phyloP scores from a whole-genome alignment of 192 early-diverging fungal genomes.

The Backusella tuberculispora region DNA sequence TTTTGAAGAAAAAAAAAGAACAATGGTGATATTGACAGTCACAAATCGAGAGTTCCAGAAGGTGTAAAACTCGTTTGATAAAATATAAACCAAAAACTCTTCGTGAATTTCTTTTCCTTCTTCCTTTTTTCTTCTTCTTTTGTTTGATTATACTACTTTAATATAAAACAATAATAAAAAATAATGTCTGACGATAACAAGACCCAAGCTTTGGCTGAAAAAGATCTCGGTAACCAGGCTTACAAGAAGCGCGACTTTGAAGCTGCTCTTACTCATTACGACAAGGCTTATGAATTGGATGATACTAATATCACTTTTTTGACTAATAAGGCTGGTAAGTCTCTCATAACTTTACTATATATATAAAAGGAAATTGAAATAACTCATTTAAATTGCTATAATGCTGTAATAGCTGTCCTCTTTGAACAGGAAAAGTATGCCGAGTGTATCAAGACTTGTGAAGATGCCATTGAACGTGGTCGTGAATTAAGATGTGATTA shows the following conservation, averaged over 20 bases:
- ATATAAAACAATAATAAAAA: not conserved
- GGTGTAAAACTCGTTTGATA: not conserved
- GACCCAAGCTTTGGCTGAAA: constrained; percentile 72
- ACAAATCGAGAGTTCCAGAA: constrained; percentile 29
- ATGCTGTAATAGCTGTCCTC: constrained; percentile 67
- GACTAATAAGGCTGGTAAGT: constrained; percentile 91
- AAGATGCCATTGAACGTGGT: constrained; percentile 90
- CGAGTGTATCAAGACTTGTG: constrained; percentile 91
- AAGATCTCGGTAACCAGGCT: constrained; percentile 84
- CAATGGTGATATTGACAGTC: not conserved
- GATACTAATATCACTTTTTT: constrained; percentile 87
- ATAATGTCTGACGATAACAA: constrained; percentile 54
- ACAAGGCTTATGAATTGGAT: constrained; percentile 90
- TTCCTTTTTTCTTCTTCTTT: constrained; percentile 1
- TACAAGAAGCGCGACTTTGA: constrained; percentile 96
- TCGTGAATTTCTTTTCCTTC: constrained; percentile 14
- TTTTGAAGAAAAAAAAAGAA: not conserved
- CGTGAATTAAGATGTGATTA: constrained; percentile 91
- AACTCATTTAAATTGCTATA: not conserved
- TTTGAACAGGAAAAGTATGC: constrained; percentile 94
- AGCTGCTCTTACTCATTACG: constrained; percentile 86
- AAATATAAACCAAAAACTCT: constrained; percentile 18
- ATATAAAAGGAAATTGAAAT: not conserved
- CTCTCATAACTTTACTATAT: too few species aligned
- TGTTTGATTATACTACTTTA: constrained; percentile 9